Percentiles rank a stretch among this genome's conserved stretches.
Conservation (phyloP, 139 green algal species). For the Dunaliella primolecta region DNA sequence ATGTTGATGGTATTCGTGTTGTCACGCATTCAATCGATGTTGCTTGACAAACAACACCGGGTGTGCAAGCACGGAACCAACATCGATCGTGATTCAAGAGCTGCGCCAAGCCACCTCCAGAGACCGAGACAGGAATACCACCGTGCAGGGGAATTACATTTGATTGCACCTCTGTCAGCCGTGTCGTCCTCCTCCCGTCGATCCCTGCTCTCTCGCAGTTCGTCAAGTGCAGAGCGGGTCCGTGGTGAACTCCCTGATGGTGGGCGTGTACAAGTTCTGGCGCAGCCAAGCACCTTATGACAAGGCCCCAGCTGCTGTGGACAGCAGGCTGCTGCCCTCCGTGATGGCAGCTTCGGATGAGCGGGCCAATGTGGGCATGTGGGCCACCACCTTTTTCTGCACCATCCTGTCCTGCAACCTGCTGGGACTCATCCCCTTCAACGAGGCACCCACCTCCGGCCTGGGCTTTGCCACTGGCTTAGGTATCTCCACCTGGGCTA, state of each 20-base stretch:
- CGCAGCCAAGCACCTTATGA: conserved; percentile 44
- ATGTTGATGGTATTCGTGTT: not conserved
- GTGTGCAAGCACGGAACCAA: no score
- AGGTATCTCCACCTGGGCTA: conserved; percentile 47
- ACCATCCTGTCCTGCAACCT: conserved; percentile 52
- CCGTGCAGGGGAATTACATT: no score
- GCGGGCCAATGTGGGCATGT: conserved; percentile 37
- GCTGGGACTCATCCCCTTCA: conserved; percentile 46
- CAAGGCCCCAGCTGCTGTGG: conserved; percentile 35
- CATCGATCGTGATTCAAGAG: no score
- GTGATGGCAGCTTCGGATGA: conserved; percentile 32
- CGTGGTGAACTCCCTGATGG: conserved; percentile 33
- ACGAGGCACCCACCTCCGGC: conserved; percentile 45
- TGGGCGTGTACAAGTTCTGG: conserved; percentile 50
- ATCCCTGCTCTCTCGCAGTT: conserved; percentile 10
- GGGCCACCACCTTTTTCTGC: conserved; percentile 42
- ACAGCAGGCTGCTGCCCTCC: conserved; percentile 40
- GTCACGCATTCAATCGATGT: no score
- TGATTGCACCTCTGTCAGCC: no score
- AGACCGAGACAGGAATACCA: no score
- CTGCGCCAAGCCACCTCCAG: no score
- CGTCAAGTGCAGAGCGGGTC: conserved; percentile 37
- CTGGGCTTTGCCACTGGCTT: conserved; percentile 52
- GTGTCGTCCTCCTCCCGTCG: no score
- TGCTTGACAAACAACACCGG: no score